Evolutionary conservation across 345 rosid species (phyloP), one percentile per base, ranked within the genome.

Genomic region (Heritiera fomes): DNA sequence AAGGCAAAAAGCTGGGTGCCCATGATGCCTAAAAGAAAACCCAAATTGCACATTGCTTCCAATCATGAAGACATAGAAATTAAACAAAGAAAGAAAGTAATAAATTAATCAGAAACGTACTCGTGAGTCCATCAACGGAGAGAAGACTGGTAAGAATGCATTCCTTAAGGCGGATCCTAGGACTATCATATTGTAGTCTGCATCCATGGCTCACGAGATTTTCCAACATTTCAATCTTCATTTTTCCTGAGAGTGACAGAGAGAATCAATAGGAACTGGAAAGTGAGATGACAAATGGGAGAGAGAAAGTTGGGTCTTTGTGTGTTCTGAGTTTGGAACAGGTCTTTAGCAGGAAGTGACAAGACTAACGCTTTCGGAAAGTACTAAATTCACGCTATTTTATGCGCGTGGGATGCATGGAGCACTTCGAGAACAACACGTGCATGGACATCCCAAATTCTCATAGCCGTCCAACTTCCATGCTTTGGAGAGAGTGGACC

Each of bases 161-260:
- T 82, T 95, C 93, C 81, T 95, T 95, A 75, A 93, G 97, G 74
- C 97, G 93, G 9, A 93, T 93, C 97, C 98, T n/a, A 93, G 93
- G 79, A 95, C 96, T 71, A 93, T 92, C 34, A 95, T 97, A 80
- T 12, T 2, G 28, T 23, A 23, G 28, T 23, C 28, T 23, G 28
- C 28, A 23, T 23, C 28, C 28, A 23, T 23, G 28, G 28, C 28
- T 23, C 28, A 23, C 28, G 28, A 23, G 28, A 23, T 23, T 23
- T 23, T 23, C 15, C 2, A 50, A 77, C 9, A 46, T 11, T 15
- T 60, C 47, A 71, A 53, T n/a, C 6, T 53, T 45, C 49, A 1
- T 46, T 41, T 43, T 8, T 66, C 4, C 30, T 9, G 55, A 15
- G 55, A 59, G 28, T 18, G 38, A 34, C 38, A 34, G 17, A 23